Conservation (phyloP, 2,329 filamentous ascomycete genomes). For the Arachnomyces sp. region DNA sequence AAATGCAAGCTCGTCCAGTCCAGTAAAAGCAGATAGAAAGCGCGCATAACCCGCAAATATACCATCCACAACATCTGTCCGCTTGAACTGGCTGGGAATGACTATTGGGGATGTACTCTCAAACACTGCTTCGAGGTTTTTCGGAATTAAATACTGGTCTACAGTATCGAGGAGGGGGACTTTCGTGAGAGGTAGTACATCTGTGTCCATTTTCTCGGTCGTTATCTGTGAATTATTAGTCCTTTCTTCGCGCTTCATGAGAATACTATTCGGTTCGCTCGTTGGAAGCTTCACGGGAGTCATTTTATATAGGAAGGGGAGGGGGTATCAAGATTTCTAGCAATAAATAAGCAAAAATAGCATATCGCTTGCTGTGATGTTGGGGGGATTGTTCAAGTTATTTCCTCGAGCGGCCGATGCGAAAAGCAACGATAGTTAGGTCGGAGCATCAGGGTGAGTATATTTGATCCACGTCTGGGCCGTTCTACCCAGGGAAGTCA, state of each 20-base stretch:
- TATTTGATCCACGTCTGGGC: no score
- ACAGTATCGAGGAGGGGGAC: slow-evolving; percentile 20
- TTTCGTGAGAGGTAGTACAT: slow-evolving; percentile 17
- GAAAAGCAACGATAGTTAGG: no score
- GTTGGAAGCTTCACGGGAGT: neutral
- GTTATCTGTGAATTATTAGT: neutral
- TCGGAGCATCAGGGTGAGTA: no score
- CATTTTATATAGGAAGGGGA: no score
- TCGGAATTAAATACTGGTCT: slow-evolving; percentile 17
- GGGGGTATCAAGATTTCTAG: no score
- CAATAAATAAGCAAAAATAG: no score
- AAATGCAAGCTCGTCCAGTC: slow-evolving; percentile 20
- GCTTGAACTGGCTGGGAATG: slow-evolving; percentile 8
- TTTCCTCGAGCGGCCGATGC: no score
- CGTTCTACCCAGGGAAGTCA: no score
- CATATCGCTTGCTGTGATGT: no score
- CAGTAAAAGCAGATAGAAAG: slow-evolving; percentile 19
- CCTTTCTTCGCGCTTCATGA: neutral
- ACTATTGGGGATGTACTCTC: slow-evolving; percentile 9
- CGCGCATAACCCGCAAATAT: slow-evolving; percentile 19
- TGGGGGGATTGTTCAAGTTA: no score
- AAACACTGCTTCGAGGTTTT: slow-evolving; percentile 1
- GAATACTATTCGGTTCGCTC: neutral
- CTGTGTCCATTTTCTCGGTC: neutral
- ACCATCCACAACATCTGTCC: slow-evolving; percentile 8